A percentile compares a stretch with the other conserved stretches of the same genome.
Evolutionary conservation across 2,329 filamentous ascomycete genomes (phyloP).

Genomic region (Cladophialophora carrionii): DNA sequence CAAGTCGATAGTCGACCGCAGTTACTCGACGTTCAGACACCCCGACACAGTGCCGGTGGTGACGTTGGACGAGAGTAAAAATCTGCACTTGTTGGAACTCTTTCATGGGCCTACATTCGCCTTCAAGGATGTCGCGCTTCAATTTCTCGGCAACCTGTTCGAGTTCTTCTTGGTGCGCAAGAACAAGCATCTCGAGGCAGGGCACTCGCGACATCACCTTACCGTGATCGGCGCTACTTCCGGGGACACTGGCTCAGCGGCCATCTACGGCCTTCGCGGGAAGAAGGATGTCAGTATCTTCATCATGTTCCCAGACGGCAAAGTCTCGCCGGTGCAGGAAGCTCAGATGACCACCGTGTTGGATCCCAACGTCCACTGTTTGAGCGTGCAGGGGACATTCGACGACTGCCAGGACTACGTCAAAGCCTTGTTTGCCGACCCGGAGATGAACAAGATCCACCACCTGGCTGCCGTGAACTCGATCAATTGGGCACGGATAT

Average conservation of each 20-base stretch:
- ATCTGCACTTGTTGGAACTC: slow-evolving; percentile 85
- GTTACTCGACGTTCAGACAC: slow-evolving; percentile 86
- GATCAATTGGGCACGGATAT: slow-evolving; percentile 93
- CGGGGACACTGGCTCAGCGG: slow-evolving; percentile 86
- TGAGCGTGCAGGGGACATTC: slow-evolving; percentile 87
- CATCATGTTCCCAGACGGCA: slow-evolving; percentile 89
- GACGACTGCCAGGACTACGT: slow-evolving; percentile 97
- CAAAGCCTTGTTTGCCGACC: slow-evolving; percentile 87
- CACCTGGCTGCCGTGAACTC: slow-evolving; percentile 93
- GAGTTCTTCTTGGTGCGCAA: slow-evolving; percentile 53
- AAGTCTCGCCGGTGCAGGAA: slow-evolving; percentile 89
- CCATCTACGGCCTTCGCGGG: slow-evolving; percentile 90
- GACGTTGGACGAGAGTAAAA: slow-evolving; percentile 69
- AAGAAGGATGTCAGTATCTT: slow-evolving; percentile 98
- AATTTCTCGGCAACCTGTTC: slow-evolving; percentile 92
- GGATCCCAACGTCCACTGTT: slow-evolving; percentile 89
- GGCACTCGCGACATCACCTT: slow-evolving; percentile 71
- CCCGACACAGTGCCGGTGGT: slow-evolving; percentile 77
- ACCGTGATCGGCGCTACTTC: slow-evolving; percentile 86
- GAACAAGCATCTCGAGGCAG: slow-evolving; percentile 47
- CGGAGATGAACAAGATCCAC: slow-evolving; percentile 77
- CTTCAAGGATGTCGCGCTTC: slow-evolving; percentile 93
- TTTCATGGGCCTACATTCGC: slow-evolving; percentile 96
- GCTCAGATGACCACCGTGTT: slow-evolving; percentile 95
- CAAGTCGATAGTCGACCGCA: slow-evolving; percentile 77